Conservation (phyloP, 1,139 yeast genomes). For the Protomyces inundatus region DNA sequence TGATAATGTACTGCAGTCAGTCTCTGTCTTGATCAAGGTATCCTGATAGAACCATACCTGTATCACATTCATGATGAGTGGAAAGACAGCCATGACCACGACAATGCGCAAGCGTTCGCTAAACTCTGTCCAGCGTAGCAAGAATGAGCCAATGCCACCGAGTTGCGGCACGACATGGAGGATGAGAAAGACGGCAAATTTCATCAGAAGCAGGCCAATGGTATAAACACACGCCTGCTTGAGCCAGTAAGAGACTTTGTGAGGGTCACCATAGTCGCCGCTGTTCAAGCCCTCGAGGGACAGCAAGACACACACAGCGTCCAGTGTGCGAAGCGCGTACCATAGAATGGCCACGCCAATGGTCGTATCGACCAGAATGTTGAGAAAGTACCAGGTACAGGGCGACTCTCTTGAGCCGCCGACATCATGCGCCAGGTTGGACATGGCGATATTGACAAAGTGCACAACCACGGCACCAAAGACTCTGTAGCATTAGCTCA, state of each 20-base stretch:
- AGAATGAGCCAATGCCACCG: conserved; percentile 54
- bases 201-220: conserved; percentile 53
- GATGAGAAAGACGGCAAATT: conserved; percentile 49
- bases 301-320: conserved; percentile 47
- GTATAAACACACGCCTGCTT: conserved; percentile 73
- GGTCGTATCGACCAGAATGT: conserved; percentile 83
- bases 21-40: conserved; percentile 40
- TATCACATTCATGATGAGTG: conserved; percentile 43
- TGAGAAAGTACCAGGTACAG: conserved; percentile 73
- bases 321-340: conserved; percentile 46
- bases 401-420: conserved; percentile 43
- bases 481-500: conserved; percentile 49
- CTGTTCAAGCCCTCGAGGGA: conserved; percentile 62
- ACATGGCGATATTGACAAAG: conserved; percentile 45
- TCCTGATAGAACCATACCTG: conserved; percentile 2
- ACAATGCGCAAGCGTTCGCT: conserved; percentile 78
- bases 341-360: conserved; percentile 86
- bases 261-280: conserved; percentile 79
- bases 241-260: conserved; percentile 52
- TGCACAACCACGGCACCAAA: conserved; percentile 53
- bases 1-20: conserved; percentile 65
- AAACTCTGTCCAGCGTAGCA: conserved; percentile 70
- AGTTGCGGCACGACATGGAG: conserved; percentile 55
- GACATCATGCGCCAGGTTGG: conserved; percentile 31
- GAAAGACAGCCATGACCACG: conserved; percentile 78